Evolutionary conservation across 1,139 yeast genomes (phyloP), one percentile per base, ranked within the genome.

Genomic region (Nakaseomyces delphensis): DNA sequence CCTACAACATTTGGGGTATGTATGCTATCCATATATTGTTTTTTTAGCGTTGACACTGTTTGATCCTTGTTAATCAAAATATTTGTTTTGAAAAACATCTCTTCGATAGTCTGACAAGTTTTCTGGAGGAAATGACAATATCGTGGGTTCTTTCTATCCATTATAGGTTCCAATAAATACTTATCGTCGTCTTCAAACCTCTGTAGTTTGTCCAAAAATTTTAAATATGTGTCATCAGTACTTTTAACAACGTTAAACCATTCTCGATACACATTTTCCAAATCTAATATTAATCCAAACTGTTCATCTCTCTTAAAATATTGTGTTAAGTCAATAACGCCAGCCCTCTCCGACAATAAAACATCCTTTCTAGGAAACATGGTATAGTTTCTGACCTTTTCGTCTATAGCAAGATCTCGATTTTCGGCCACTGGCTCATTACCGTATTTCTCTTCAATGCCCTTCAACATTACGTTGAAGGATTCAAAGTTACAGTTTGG

Each of bases 281-380:
- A 64, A 52, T 85, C 91, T 20, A 89, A 49, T 50, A 62, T 76
- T 50, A 72, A 72, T 0, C 96, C 96, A 56, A 70, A 75, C 19
- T 63, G 61, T 56, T 87, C 96, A 31, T 72, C 77, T 3, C 73
- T 69, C 0, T 74, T 63, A 55, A 83, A 86, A 11, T 75, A 43
- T 1, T 58, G 45, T 11, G 74, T 73, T 1, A 80, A 49, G 31
- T 69, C 66, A 11, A 84, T 47, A 48, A 69, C 72, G 0, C 70
- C 56, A 0, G 80, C 76, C 39, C 70, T 74, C n/a, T 62, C 59
- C 44, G 83, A 73, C 38, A 79, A 57, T 30, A 67, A 65, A 51
- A 56, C 64, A 54, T 57, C 57, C 3, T 52, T 42, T 8, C 45
- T 47, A 1, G 58, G 50, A 41, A 53, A 56, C 56, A 57, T 55